Evolutionary conservation across 179 eudicot species (phyloP), one percentile per base, ranked within the genome.

Genomic region (Pouteria campechiana): DNA sequence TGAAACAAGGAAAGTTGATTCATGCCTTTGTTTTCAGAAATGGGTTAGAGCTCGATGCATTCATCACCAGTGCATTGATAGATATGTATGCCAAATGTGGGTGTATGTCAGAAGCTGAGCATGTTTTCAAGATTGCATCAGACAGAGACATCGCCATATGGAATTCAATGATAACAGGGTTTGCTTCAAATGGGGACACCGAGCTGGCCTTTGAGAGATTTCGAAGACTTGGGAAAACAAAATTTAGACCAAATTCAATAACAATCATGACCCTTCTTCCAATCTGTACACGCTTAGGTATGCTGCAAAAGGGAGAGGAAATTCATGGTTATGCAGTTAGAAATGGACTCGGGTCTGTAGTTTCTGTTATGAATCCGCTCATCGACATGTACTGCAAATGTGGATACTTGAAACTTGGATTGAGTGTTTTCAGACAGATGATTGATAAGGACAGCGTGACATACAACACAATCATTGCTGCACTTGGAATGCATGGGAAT

Each of bases 21-120:
- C 71, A 68, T 44, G 71, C 54, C 12, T 72, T 68, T 44, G 41
- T 72, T 61, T 41, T 72, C 12, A 68, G 74, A 39, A 51, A 72
- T 27, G 54, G 67, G 20, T 59, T 63, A 25, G 61, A 58, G 29
- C 44, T 72, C 5, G 69, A 68, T 25, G 19, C 55, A 22, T 64
- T 68, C 7, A 29, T 55, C 3, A 55, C 32, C 17, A 74, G 67
- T 37, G 64, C 68, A 30, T 32, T 72, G 13, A 61, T 72, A 13
- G 78, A 72, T 32, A 63, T 68, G 70, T 72, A 72, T 34, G 67
- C 70, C 14, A 72, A 72, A 63, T 72, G 70, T 17, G 61, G 55
- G 6, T 33, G 54, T 41, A 24, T 63, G 1, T 44, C 41, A 4
- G 58, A 72, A 47, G 69, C 74, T 13, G 22, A 50, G 33, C 54